Evolutionary conservation across 2,329 filamentous ascomycete genomes (phyloP).

Genomic region (Bimuria novae-zelandiae): DNA sequence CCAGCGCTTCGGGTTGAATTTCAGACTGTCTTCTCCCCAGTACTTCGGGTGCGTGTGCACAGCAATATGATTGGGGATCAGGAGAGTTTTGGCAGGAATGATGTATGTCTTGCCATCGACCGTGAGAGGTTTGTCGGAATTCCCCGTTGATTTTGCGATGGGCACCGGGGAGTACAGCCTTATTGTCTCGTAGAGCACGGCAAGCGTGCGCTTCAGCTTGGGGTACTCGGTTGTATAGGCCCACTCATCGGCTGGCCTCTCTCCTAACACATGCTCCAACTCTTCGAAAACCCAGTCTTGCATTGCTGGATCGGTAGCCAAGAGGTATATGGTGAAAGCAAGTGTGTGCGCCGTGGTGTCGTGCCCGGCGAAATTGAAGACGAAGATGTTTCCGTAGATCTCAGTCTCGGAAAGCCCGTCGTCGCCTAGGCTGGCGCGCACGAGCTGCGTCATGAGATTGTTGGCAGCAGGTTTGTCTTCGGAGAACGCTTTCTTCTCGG

Average conservation of each 20-base stretch:
- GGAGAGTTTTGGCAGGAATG: slow-evolving; percentile 16
- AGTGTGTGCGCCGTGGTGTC: slow-evolving; percentile 49
- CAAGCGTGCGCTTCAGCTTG: slow-evolving; percentile 49
- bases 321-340: slow-evolving; percentile 49
- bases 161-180: slow-evolving; percentile 15
- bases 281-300: slow-evolving; percentile 55
- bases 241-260: slow-evolving; percentile 23
- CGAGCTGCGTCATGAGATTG: slow-evolving; percentile 23
- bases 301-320: slow-evolving; percentile 51
- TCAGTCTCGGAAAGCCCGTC: slow-evolving; percentile 20
- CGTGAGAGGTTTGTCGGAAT: slow-evolving; percentile 3
- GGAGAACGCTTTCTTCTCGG: too few species aligned
- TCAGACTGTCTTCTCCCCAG: slow-evolving; percentile 24
- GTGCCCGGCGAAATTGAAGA: slow-evolving; percentile 23
- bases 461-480: slow-evolving; percentile 23
- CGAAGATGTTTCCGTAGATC: slow-evolving; percentile 21
- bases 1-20: slow-evolving; percentile 42
- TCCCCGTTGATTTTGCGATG: slow-evolving; percentile 11
- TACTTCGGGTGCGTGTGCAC: too few species aligned
- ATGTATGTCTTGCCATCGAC: slow-evolving; percentile 16
- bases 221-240: slow-evolving; percentile 45
- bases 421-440: neutral
- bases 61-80: too few species aligned
- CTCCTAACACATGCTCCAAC: slow-evolving; percentile 23
- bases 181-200: slow-evolving; percentile 48